Percentiles rank a stretch among this genome's conserved stretches.
These are phyloP conservation scores for Euclidium syriacum DNA, from an alignment of 345 rosid genomes.

Conservation along the genomic window DNA sequence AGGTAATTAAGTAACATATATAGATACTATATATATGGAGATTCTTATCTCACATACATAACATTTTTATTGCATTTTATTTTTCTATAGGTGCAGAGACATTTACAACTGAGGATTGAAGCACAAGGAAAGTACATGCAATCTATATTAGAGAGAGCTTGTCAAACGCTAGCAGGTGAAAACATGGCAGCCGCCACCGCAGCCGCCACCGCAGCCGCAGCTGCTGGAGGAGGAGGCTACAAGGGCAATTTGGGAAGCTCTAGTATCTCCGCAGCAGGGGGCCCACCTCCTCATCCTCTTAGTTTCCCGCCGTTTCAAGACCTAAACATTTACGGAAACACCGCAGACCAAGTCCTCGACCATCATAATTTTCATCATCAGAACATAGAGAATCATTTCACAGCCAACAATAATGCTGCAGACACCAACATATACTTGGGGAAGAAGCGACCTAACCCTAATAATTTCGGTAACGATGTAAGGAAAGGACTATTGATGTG, in stretches of 20 bases:
- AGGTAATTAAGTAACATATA: conserved; percentile 42
- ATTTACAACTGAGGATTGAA: conserved; percentile 93
- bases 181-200: conserved; percentile 44
- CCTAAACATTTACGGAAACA: conserved; percentile 75
- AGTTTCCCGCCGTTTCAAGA: conserved; percentile 87
- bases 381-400: conserved; percentile 57
- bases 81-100: conserved; percentile 74
- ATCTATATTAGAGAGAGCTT: conserved; percentile 88
- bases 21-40: neutral
- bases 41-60: neutral
- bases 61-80: neutral
- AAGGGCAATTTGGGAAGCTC: conserved; percentile 47
- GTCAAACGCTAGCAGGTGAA: conserved; percentile 83
- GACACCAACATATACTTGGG: conserved; percentile 48
- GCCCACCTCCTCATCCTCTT: conserved; percentile 36
- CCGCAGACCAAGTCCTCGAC: conserved; percentile 50
- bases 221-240: conserved; percentile 33
- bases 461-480: conserved; percentile 34
- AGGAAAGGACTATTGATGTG: conserved; percentile 74
- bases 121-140: conserved; percentile 99
- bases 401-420: conserved; percentile 32
- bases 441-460: conserved; percentile 65
- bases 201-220: conserved; percentile 10
- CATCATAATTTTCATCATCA: conserved; percentile 46
- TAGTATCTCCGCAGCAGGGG: conserved; percentile 40